phyloP scores from a whole-genome alignment of 148 eudicot species.

The Silene uniflora region DNA sequence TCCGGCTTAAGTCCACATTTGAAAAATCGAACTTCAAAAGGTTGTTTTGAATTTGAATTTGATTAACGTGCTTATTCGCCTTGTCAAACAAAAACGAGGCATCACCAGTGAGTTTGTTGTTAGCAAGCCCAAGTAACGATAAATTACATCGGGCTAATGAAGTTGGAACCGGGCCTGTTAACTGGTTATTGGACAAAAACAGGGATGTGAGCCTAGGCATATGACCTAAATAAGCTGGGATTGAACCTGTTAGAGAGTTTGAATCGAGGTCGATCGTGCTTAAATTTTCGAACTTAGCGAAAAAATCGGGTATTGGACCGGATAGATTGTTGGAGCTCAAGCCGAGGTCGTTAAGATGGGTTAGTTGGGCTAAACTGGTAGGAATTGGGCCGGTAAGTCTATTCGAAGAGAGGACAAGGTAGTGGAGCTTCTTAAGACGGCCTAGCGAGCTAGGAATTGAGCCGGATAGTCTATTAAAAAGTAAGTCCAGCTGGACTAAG shows the following conservation, averaged over 20 bases:
- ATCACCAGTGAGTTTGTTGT: constrained; percentile 39
- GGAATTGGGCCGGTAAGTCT: constrained; percentile 23
- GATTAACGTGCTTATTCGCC: not conserved
- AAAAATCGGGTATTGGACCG: constrained; percentile 23
- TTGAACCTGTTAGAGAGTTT: constrained; percentile 32
- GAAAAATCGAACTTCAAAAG: constrained; percentile 32
- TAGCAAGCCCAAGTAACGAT: constrained; percentile 13
- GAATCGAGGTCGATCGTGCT: not conserved
- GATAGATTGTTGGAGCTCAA: constrained; percentile 21
- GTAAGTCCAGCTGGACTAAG: constrained; percentile 23
- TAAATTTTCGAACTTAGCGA: constrained; percentile 8
- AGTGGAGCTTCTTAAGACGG: constrained; percentile 3
- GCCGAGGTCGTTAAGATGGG: not conserved
- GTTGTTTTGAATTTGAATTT: constrained; percentile 12
- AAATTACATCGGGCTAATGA: constrained; percentile 20
- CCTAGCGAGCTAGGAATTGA: constrained; percentile 29
- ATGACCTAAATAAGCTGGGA: constrained; percentile 35
- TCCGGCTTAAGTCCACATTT: constrained; percentile 14
- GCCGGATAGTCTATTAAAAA: constrained; percentile 31
- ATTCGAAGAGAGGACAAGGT: constrained; percentile 23
- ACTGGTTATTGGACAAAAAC: constrained; percentile 27
- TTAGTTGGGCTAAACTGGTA: not conserved
- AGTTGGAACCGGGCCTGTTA: constrained; percentile 35
- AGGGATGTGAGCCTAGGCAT: constrained; percentile 13
- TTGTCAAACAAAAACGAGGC: constrained; percentile 41